A percentile compares a stretch with the other conserved stretches of the same genome.
Evolutionary conservation across 1,139 yeast species (phyloP).

Genomic region (Groenewaldozyma sp.): DNA sequence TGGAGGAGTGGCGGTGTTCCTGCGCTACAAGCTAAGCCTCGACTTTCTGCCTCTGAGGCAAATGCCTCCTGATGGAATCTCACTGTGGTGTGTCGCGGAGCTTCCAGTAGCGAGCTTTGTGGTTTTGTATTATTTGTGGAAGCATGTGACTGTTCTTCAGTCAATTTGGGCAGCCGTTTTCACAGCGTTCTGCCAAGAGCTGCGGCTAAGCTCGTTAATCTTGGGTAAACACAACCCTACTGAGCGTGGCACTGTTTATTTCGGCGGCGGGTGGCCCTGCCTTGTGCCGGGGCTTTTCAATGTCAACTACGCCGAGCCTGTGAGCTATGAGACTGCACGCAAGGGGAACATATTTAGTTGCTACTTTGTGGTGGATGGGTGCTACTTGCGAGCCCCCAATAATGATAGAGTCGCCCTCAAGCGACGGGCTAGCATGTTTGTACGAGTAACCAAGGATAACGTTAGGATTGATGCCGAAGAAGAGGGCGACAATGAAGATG

Average conservation of each 20-base stretch:
- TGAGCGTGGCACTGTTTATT: constrained; percentile 65
- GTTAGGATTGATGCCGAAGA: constrained; percentile 33
- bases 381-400: constrained; percentile 77
- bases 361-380: constrained; percentile 53
- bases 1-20: constrained; percentile 53
- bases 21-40: constrained; percentile 35
- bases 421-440: constrained; percentile 53
- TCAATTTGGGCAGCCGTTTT: constrained; percentile 58
- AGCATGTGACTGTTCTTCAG: constrained; percentile 4
- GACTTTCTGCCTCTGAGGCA: constrained; percentile 25
- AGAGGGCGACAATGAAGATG: constrained; percentile 32
- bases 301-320: constrained; percentile 53
- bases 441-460: constrained; percentile 77
- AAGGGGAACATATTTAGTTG: constrained; percentile 13
- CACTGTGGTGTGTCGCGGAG: not conserved
- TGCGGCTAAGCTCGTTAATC: constrained; percentile 73
- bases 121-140: not conserved
- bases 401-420: constrained; percentile 49
- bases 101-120: not conserved
- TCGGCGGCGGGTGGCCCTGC: constrained; percentile 42
- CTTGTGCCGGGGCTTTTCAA: constrained; percentile 32
- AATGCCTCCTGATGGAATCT: constrained; percentile 2
- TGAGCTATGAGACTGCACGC: constrained; percentile 40
- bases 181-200: constrained; percentile 42
- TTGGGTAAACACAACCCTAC: constrained; percentile 57